These are phyloP conservation scores for Fusarium sp. DNA, from an alignment of 2,329 filamentous ascomycete species.

Conservation along the genomic window DNA sequence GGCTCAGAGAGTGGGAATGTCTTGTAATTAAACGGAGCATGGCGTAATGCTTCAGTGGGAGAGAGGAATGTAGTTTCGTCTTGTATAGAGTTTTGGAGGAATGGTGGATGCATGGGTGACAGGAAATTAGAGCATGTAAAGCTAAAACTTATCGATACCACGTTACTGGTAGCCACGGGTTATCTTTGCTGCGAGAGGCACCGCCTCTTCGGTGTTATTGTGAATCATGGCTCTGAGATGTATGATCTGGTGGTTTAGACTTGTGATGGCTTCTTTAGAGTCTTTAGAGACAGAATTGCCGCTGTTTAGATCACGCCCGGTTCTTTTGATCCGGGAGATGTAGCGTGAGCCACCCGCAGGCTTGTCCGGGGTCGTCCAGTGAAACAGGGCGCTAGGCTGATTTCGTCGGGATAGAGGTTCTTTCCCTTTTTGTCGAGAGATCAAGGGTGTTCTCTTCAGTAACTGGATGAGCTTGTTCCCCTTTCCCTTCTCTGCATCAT, in stretches of 20 bases:
- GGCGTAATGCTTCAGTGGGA: conserved; percentile 1
- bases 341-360: conserved; percentile 34
- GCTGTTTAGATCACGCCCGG: background rate
- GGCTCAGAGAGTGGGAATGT: conserved; percentile 2
- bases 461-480: conserved; percentile 13
- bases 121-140: conserved; percentile 14
- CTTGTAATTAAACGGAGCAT: conserved; percentile 22
- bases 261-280: conserved; percentile 1
- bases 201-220: background rate
- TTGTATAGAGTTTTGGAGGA: background rate
- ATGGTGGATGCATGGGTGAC: background rate
- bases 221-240: background rate
- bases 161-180: background rate
- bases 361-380: conserved; percentile 29
- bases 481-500: conserved; percentile 8
- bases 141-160: background rate
- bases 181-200: conserved; percentile 16
- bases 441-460: conserved; percentile 6
- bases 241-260: conserved; percentile 13
- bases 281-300: conserved; percentile 2
- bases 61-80: conserved; percentile 19
- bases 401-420: background rate
- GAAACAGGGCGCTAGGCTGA: conserved; percentile 41
- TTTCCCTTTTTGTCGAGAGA: conserved; percentile 14
- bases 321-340: conserved; percentile 2